Evolutionary conservation across 106 monocot species (phyloP).

Genomic region (Xerophyta viscosa): DNA sequence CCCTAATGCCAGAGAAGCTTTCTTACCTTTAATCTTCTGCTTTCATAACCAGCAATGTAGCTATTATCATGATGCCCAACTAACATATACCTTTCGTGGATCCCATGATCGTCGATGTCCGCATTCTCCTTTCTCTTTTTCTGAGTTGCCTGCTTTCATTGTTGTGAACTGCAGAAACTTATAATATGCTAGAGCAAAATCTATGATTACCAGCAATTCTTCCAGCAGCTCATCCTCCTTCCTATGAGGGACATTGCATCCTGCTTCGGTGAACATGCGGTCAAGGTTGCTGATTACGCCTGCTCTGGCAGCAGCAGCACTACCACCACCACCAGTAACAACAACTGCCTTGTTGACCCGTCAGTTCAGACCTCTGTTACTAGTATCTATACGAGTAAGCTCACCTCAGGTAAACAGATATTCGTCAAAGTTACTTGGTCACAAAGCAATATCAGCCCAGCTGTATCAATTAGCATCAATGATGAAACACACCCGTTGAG

Average conservation of each 20-base stretch:
- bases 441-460: not conserved
- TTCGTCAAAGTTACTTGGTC: not conserved
- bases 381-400: not conserved
- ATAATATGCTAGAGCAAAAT: not conserved
- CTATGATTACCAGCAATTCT: not conserved
- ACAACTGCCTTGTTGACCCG: not conserved
- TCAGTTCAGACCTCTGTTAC: not conserved
- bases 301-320: conserved; percentile 2
- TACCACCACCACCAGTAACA: not conserved
- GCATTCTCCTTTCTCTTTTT: not conserved
- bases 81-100: too few species aligned
- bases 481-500: not conserved
- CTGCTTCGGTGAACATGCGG: conserved; percentile 4
- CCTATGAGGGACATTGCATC: conserved; percentile 1
- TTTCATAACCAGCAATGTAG: too few species aligned
- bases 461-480: not conserved
- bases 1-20: too few species aligned
- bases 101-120: too few species aligned
- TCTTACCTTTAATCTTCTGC: too few species aligned
- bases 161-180: not conserved
- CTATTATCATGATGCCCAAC: too few species aligned
- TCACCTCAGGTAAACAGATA: not conserved
- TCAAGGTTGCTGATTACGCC: not conserved
- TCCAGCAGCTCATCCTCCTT: not conserved
- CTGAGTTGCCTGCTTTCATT: not conserved